Conservation (phyloP, 2,329 filamentous ascomycete species). For the Huntiella abstrusa region DNA sequence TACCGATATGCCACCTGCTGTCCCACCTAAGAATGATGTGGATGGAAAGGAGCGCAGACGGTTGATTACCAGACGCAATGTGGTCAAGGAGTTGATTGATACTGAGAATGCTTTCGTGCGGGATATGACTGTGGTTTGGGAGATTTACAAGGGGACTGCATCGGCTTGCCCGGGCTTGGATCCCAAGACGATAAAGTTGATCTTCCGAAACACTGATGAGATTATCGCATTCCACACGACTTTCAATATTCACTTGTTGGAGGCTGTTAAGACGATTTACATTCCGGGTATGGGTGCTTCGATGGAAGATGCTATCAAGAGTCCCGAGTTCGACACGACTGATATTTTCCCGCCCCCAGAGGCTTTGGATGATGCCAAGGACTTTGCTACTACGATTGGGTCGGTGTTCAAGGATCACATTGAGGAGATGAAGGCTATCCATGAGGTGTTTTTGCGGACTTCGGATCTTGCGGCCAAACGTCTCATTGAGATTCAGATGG, state of each 20-base stretch:
- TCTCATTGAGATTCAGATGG: slow-evolving; percentile 42
- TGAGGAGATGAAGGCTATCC: slow-evolving; percentile 39
- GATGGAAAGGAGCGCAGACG: slow-evolving; percentile 38
- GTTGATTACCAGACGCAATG: slow-evolving; percentile 62
- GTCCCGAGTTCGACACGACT: slow-evolving; percentile 24
- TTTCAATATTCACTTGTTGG: slow-evolving; percentile 65
- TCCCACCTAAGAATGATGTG: slow-evolving; percentile 10
- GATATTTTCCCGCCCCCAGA: slow-evolving; percentile 20
- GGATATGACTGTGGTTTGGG: slow-evolving; percentile 93
- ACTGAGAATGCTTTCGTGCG: slow-evolving; percentile 75
- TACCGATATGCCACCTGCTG: slow-evolving; percentile 7
- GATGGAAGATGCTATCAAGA: slow-evolving; percentile 1
- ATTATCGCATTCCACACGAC: slow-evolving; percentile 70
- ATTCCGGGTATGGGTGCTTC: slow-evolving; percentile 25
- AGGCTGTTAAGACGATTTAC: slow-evolving; percentile 63
- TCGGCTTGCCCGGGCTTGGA: slow-evolving; percentile 64
- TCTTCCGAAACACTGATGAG: slow-evolving; percentile 87
- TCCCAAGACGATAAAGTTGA: slow-evolving; percentile 64
- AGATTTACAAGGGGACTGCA: slow-evolving; percentile 92
- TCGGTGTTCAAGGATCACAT: slow-evolving; percentile 37
- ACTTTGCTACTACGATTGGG: slow-evolving; percentile 33
- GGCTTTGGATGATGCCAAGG: slow-evolving; percentile 31
- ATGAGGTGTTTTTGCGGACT: slow-evolving; percentile 44
- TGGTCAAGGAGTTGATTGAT: slow-evolving; percentile 81
- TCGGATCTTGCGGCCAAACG: slow-evolving; percentile 43